Evolutionary conservation across 768 basidiomycete species (phyloP), one percentile per base, ranked within the genome.

Genomic region (Mrakia blollopis): DNA sequence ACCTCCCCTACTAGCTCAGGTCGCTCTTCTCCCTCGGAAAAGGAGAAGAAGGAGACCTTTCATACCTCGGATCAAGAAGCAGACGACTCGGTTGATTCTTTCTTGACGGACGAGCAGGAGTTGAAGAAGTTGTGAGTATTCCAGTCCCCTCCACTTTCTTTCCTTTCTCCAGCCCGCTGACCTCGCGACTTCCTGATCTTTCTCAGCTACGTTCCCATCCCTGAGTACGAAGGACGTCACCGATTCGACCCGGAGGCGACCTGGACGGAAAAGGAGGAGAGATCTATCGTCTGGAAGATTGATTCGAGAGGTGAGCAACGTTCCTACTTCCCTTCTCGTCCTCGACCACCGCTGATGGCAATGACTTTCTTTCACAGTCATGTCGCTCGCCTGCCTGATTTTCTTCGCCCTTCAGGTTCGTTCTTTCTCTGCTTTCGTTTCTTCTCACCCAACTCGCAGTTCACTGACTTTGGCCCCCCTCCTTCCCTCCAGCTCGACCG

Each of bases 241-340:
- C 71, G 71, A 32, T 72, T 30, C 47, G 71, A 72, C 32, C 71
- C 71, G 9, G 11, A n/a, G 14, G 71, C 71, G 47, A 72, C 71
- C 9, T 72, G 71, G 71, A 72, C 71, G 18, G 71, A 72, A 52
- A 50, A 52, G 41, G 71, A 72, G 28, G 71, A 72, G 32, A 54
- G 23, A 3, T 9, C 28, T 0, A 50, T 72, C 52, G 10, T 72
- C 2, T 30, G 71, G 18, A 72, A 35, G 47, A 50, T 72, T 28
- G 47, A 57, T 37, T 18, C 63, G 35, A 23, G 63, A 23, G 32
- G 63, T 67, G 35, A 67, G 63, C 37, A 9, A 7, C 21, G 28
- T 16, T 44, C 9, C n/a, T 50, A 41, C 41, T 25, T 23, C 9
- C 23, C 25, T 70, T 39, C 25, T 44, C 44, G 11, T 30, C 18